Conservation (phyloP, 768 basidiomycete species). For the Rossbeevera mucosa region DNA sequence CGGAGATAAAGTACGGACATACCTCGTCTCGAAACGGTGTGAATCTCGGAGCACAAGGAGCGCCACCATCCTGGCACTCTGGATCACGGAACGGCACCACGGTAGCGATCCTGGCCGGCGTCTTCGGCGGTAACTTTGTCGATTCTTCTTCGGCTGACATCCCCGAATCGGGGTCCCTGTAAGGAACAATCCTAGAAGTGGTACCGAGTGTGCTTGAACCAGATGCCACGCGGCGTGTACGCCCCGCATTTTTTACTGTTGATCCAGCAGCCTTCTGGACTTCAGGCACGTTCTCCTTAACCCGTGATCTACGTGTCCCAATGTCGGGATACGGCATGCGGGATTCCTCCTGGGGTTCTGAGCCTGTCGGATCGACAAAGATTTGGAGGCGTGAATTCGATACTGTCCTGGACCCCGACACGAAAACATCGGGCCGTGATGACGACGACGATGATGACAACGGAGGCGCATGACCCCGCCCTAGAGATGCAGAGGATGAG, state of each 20-base stretch:
- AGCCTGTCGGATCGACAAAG: slow-evolving; percentile 67
- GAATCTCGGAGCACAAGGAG: slow-evolving; percentile 54
- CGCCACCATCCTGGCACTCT: slow-evolving; percentile 17
- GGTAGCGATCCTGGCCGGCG: slow-evolving; percentile 30
- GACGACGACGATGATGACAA: slow-evolving; percentile 12
- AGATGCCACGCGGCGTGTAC: slow-evolving; percentile 48
- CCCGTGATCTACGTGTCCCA: slow-evolving; percentile 69
- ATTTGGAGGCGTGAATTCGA: slow-evolving; percentile 61
- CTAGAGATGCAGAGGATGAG: slow-evolving; percentile 28
- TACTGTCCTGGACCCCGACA: slow-evolving; percentile 32
- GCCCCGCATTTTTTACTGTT: slow-evolving; percentile 59
- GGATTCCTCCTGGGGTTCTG: slow-evolving; percentile 41
- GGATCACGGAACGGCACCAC: slow-evolving; percentile 42
- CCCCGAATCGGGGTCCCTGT: slow-evolving; percentile 55
- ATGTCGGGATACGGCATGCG: slow-evolving; percentile 62
- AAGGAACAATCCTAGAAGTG: slow-evolving; percentile 58
- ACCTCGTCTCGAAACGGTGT: slow-evolving; percentile 74
- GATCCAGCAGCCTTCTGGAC: slow-evolving; percentile 64
- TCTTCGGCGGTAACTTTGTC: slow-evolving; percentile 31
- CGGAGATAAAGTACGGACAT: slow-evolving; percentile 20
- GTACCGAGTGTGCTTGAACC: slow-evolving; percentile 17
- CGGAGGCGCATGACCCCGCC: slow-evolving; percentile 5
- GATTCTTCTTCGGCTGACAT: slow-evolving; percentile 24
- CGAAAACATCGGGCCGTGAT: slow-evolving; percentile 27
- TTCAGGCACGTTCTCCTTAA: slow-evolving; percentile 76